A percentile compares a stretch with the other conserved stretches of the same genome.
These are phyloP conservation scores for Lentinus polychrous DNA, from an alignment of 1,284 basidiomycete species.

Conservation along the genomic window DNA sequence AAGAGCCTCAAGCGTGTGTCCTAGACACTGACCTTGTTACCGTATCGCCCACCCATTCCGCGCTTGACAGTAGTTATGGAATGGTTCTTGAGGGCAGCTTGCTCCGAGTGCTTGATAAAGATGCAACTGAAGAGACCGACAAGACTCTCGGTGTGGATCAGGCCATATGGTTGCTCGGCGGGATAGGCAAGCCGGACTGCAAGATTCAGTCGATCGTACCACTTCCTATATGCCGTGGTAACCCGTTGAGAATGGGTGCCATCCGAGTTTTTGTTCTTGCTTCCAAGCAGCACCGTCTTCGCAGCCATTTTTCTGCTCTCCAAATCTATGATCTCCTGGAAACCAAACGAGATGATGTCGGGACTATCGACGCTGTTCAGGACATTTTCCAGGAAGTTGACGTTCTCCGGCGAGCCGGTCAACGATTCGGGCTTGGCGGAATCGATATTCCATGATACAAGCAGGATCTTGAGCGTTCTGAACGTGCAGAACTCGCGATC, in stretches of 20 bases:
- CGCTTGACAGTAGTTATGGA: slow-evolving; percentile 81
- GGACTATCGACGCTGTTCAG: slow-evolving; percentile 67
- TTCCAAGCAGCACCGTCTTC: slow-evolving; percentile 78
- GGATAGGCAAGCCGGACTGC: slow-evolving; percentile 70
- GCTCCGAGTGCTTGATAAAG: slow-evolving; percentile 70
- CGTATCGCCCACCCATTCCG: slow-evolving; percentile 89
- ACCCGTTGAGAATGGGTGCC: slow-evolving; percentile 74
- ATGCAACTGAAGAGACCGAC: slow-evolving; percentile 89
- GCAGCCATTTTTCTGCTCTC: slow-evolving; percentile 89
- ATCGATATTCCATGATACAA: slow-evolving; percentile 93
- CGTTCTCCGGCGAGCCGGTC: slow-evolving; percentile 52
- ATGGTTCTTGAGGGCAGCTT: slow-evolving; percentile 56
- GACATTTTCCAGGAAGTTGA: slow-evolving; percentile 66
- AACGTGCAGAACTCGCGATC: slow-evolving; percentile 78
- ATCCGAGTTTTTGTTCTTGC: slow-evolving; percentile 59
- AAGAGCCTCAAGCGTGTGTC: background rate
- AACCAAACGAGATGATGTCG: slow-evolving; percentile 89
- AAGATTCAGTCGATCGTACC: slow-evolving; percentile 78
- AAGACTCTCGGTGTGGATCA: slow-evolving; percentile 82
- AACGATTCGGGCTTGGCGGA: slow-evolving; percentile 79
- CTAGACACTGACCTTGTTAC: slow-evolving; percentile 76
- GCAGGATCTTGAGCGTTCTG: slow-evolving; percentile 72
- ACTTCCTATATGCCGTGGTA: slow-evolving; percentile 78
- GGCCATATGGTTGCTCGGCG: slow-evolving; percentile 62
- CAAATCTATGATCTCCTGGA: slow-evolving; percentile 94